These are phyloP conservation scores for Rhodotorula sp. DNA, from an alignment of 1,284 basidiomycete species.

Conservation along the genomic window DNA sequence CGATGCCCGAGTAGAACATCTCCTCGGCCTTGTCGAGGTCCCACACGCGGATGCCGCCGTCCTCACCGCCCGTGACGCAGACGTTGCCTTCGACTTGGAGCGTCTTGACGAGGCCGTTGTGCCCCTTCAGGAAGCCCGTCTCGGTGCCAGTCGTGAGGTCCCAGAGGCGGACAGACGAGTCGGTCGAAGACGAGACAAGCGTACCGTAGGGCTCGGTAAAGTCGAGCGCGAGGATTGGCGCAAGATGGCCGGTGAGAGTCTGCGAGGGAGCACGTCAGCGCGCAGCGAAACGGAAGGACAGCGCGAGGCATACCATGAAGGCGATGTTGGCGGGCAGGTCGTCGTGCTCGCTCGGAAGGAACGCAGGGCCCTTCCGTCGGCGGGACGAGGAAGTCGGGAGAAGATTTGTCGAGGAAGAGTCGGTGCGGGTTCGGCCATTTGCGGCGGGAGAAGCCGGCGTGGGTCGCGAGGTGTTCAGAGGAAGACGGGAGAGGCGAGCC, in stretches of 20 bases:
- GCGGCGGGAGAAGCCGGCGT: not conserved
- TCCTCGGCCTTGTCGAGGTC: constrained; percentile 68
- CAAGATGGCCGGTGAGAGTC: constrained; percentile 77
- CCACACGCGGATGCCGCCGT: constrained; percentile 83
- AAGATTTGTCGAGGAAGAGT: constrained; percentile 24
- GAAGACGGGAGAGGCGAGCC: constrained; percentile 47
- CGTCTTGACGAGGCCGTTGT: constrained; percentile 68
- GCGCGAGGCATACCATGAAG: constrained; percentile 75
- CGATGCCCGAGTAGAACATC: constrained; percentile 18
- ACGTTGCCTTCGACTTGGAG: constrained; percentile 90
- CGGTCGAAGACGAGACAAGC: constrained; percentile 72
- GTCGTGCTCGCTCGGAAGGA: constrained; percentile 95
- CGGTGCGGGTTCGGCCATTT: not conserved
- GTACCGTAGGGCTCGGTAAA: constrained; percentile 96
- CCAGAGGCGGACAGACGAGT: constrained; percentile 73
- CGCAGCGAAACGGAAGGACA: not conserved
- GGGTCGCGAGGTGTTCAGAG: constrained; percentile 2
- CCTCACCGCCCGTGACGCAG: constrained; percentile 86
- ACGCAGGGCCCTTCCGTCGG: constrained; percentile 82
- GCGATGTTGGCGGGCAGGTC: constrained; percentile 90
- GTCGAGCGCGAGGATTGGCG: constrained; percentile 84
- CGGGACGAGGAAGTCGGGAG: constrained; percentile 55
- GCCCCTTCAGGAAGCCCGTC: constrained; percentile 73
- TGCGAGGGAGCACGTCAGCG: constrained; percentile 47
- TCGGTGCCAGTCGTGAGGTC: constrained; percentile 71